These are phyloP conservation scores for Geranium rotundifolium DNA, from an alignment of 345 rosid genomes.

Conservation along the genomic window DNA sequence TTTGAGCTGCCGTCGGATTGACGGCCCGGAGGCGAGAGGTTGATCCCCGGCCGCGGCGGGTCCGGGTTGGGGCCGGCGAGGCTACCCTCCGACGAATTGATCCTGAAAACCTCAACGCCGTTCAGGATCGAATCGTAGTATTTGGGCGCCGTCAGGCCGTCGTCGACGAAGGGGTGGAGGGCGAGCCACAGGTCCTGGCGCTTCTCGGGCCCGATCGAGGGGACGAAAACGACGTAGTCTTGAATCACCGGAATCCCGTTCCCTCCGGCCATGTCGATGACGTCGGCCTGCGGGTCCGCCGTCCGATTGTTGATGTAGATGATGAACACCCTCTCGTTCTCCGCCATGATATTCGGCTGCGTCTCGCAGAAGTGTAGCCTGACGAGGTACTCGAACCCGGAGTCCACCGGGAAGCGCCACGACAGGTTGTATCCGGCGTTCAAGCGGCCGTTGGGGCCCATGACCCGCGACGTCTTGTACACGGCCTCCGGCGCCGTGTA, in stretches of 20 bases:
- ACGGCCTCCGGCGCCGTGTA: slow-evolving; percentile 20
- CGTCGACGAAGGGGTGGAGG: slow-evolving; percentile 12
- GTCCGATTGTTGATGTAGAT: slow-evolving; percentile 16
- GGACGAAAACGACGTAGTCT: slow-evolving; percentile 18
- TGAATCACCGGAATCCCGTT: slow-evolving; percentile 16
- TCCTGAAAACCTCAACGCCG: slow-evolving; percentile 38
- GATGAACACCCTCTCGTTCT: slow-evolving; percentile 8
- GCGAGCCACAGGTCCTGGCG: slow-evolving; percentile 13
- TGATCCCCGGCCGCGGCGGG: neutral
- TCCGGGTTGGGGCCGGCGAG: slow-evolving; percentile 29
- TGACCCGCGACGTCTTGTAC: slow-evolving; percentile 19
- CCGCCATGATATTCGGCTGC: neutral
- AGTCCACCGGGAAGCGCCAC: slow-evolving; percentile 27
- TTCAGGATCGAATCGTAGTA: slow-evolving; percentile 23
- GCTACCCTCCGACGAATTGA: slow-evolving; percentile 7
- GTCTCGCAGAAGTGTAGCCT: slow-evolving; percentile 40
- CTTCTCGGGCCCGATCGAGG: slow-evolving; percentile 2
- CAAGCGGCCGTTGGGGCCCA: slow-evolving; percentile 11
- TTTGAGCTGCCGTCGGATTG: no score
- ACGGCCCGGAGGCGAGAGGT: neutral
- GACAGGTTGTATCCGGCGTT: slow-evolving; percentile 19
- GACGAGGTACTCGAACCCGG: slow-evolving; percentile 24
- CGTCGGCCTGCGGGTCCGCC: slow-evolving; percentile 14
- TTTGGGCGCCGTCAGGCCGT: neutral
- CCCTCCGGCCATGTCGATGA: slow-evolving; percentile 16